These are phyloP conservation scores for Dunaliella sp. DNA, from an alignment of 139 green algal genomes.

Conservation along the genomic window DNA sequence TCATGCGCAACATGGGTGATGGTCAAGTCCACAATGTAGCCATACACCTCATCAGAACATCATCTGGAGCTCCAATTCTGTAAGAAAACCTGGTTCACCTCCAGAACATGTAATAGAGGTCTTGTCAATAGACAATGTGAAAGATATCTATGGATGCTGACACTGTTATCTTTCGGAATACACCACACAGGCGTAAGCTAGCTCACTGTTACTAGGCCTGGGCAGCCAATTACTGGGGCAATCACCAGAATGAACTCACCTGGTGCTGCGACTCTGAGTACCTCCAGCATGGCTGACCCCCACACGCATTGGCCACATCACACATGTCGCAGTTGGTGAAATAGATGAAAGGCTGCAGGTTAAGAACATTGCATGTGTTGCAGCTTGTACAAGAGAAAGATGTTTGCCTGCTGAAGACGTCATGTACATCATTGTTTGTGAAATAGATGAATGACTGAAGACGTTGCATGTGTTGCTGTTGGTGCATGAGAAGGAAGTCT, in stretches of 20 bases:
- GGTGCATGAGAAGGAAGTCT: too few relatives aligned
- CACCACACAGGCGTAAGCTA: neutral
- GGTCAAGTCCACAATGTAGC: too few relatives aligned
- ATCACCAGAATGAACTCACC: neutral
- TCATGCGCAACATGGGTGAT: too few relatives aligned
- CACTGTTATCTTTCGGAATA: neutral
- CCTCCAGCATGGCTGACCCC: neutral
- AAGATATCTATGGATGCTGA: neutral
- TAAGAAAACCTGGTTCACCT: too few relatives aligned
- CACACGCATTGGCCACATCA: constrained; percentile 4
- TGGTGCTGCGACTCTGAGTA: neutral
- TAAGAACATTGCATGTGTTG: neutral
- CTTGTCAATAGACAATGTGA: too few relatives aligned
- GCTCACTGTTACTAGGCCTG: neutral
- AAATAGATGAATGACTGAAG: neutral
- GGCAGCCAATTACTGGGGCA: neutral
- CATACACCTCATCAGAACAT: too few relatives aligned
- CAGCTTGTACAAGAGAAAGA: neutral
- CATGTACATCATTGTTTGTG: neutral
- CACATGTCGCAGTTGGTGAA: constrained; percentile 14
- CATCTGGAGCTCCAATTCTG: neutral
- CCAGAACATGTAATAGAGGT: too few relatives aligned
- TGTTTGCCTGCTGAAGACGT: neutral
- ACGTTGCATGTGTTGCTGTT: neutral
- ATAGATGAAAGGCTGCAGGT: neutral